Evolutionary conservation across 257 asterid genomes (phyloP).

Genomic region (Fraxinus quadrangulata): DNA sequence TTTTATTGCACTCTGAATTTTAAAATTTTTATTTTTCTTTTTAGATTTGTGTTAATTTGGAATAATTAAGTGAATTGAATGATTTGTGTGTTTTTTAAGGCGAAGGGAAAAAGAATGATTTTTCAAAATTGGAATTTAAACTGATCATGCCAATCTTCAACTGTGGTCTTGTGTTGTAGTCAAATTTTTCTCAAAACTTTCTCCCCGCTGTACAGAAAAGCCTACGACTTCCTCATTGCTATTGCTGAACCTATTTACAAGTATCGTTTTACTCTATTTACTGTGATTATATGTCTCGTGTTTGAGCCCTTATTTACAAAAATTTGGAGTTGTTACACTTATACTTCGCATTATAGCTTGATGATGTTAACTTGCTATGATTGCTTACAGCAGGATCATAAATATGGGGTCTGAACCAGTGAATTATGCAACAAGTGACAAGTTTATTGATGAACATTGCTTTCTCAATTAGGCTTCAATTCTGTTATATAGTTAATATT

Average conservation of each 20-base stretch:
- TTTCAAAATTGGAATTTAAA: slow-evolving; percentile 84
- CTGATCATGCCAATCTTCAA: slow-evolving; percentile 80
- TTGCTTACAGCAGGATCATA: too few relatives aligned
- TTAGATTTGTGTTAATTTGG: too few relatives aligned
- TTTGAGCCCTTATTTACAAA: background rate
- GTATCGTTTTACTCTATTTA: slow-evolving; percentile 32
- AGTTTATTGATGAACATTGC: too few relatives aligned
- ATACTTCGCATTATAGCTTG: too few relatives aligned
- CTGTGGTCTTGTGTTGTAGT: slow-evolving; percentile 96
- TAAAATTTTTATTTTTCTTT: too few relatives aligned
- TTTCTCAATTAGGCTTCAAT: too few relatives aligned
- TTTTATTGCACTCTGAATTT: too few relatives aligned
- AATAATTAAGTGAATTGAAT: slow-evolving; percentile 7
- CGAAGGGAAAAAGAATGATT: slow-evolving; percentile 79
- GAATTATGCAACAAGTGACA: too few relatives aligned
- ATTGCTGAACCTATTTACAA: slow-evolving; percentile 98
- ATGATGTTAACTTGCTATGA: too few relatives aligned
- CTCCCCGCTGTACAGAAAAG: slow-evolving; percentile 86
- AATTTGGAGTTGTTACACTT: background rate
- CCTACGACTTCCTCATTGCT: slow-evolving; percentile 96
- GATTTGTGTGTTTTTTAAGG: slow-evolving; percentile 38
- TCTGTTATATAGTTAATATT: too few relatives aligned
- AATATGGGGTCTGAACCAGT: too few relatives aligned
- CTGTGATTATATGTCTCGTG: background rate
- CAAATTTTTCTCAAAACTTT: slow-evolving; percentile 92